Base-by-base conservation (phyloP, 129 eudicot genomes). In the Rutidosis leptorrhynchoides region DNA sequence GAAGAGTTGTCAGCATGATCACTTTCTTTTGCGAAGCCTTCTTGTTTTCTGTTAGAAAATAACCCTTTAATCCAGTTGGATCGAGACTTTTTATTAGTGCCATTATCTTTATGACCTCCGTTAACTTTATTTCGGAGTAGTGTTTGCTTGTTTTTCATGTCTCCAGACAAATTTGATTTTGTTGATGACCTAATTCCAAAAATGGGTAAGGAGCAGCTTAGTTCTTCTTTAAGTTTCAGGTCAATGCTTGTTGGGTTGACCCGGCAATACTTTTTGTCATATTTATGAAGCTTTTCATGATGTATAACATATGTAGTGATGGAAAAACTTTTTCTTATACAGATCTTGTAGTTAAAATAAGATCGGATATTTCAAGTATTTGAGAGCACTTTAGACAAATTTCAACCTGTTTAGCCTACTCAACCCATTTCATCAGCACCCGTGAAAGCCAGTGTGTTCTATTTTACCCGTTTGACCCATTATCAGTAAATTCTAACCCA, bases 141-240 rank as follows among this genome's bases (percentile, higher is more conserved):
- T 8, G 14, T 68, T 35, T 54, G 69, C 24, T 27, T 75, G 26
- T 48, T 49, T 25, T 52, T 75, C 64, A 37, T 68, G 64, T 75
- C 33, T 14, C 64, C 63, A 26, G 52, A 17, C 22, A 32, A 48
- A 58, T 33, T 6, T 35, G 20, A 37, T 68, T 20, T 60, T 49
- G 69, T 75, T 26, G 69, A 68, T 61, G 65, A 68, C 70, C 80
- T 75, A 37, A 10, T 30, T 40, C 32, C 30, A 3, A 26, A 53
- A 24, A 29, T 61, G 14, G 23, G 15, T 58, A 20, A 25, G 19
- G 9, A 49, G 1, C 20, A 11, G 10, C 20, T 33, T 1, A 7
- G 29, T 19, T 21, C 30, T 26, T 33, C 48, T 33, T 20, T 61
- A 62, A 10, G 17, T 35, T 62, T 37, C 16, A 4, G 24, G 25